A percentile compares a stretch with the other conserved stretches of the same genome.
phyloP scores from a whole-genome alignment of 495 filamentous ascomycete genomes.

The Neurospora sp. region DNA sequence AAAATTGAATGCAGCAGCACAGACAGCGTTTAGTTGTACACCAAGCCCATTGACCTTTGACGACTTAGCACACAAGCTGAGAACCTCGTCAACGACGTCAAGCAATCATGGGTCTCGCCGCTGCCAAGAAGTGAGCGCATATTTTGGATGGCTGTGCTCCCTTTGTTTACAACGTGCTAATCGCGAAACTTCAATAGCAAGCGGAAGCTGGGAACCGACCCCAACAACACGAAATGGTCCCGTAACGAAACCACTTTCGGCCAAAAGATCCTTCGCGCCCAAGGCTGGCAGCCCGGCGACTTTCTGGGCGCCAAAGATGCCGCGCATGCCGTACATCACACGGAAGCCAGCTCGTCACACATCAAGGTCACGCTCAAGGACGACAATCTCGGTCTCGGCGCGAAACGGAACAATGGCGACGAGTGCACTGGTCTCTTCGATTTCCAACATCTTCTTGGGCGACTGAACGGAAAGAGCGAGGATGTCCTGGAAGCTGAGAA shows the following conservation, averaged over 20 bases:
- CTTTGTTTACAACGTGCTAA: not conserved
- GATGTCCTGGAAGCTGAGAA: constrained; percentile 54
- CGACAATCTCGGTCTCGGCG: constrained; percentile 80
- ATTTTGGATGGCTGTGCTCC: not conserved
- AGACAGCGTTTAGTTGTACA: not conserved
- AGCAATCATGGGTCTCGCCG: constrained; percentile 61
- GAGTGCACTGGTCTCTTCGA: constrained; percentile 74
- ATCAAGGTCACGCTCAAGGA: constrained; percentile 77
- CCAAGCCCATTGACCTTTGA: not conserved
- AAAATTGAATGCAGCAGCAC: constrained; percentile 8
- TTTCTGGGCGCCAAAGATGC: constrained; percentile 67
- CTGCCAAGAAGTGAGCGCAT: constrained; percentile 52
- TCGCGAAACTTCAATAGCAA: constrained; percentile 42
- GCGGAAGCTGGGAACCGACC: constrained; percentile 75
- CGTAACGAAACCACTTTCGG: constrained; percentile 73
- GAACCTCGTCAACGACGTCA: constrained; percentile 1
- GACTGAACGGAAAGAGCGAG: constrained; percentile 80
- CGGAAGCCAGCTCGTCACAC: constrained; percentile 63
- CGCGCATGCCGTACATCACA: constrained; percentile 61
- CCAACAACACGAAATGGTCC: constrained; percentile 88
- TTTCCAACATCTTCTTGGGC: constrained; percentile 73
- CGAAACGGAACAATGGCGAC: constrained; percentile 54
- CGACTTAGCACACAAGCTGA: constrained; percentile 9
- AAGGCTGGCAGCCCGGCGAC: constrained; percentile 83
- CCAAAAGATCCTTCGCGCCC: constrained; percentile 71